A percentile compares a stretch with the other conserved stretches of the same genome.
These are phyloP conservation scores for Neurospora tetrasperma DNA, from an alignment of 495 filamentous ascomycete genomes.

Conservation along the genomic window DNA sequence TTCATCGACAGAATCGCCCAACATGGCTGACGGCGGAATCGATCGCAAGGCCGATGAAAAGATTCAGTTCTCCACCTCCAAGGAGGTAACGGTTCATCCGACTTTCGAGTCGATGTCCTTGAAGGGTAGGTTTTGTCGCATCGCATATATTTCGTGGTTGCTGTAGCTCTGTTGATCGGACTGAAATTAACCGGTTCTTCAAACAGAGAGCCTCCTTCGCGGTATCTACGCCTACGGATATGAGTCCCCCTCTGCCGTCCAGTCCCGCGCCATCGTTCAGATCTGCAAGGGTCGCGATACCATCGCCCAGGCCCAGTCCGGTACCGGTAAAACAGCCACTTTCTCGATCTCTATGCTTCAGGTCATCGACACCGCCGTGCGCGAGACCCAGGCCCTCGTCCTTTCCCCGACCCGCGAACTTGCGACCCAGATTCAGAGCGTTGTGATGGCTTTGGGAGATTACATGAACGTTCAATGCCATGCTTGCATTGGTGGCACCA, in stretches of 20 bases:
- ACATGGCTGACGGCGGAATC: slow-evolving; percentile 77
- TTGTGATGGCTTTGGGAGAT: slow-evolving; percentile 95
- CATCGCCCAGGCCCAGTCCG: slow-evolving; percentile 98
- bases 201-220: slow-evolving; percentile 75
- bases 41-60: slow-evolving; percentile 90
- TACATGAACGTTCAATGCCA: slow-evolving; percentile 99
- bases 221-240: slow-evolving; percentile 99
- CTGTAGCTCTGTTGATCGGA: neutral
- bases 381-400: slow-evolving; percentile 92
- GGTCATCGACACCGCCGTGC: slow-evolving; percentile 89
- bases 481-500: slow-evolving; percentile 97
- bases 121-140: slow-evolving; percentile 43
- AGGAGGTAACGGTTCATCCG: slow-evolving; percentile 81
- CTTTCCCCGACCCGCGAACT: slow-evolving; percentile 95
- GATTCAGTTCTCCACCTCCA: slow-evolving; percentile 96
- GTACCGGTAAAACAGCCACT: slow-evolving; percentile 98
- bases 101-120: slow-evolving; percentile 51
- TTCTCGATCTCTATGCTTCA: slow-evolving; percentile 98
- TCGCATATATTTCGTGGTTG: neutral
- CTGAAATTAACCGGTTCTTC: neutral
- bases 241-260: slow-evolving; percentile 92
- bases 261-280: slow-evolving; percentile 95
- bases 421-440: slow-evolving; percentile 97
- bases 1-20: neutral
- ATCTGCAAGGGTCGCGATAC: slow-evolving; percentile 98